Base-by-base conservation (phyloP, 371 early-diverging fungal species). In the Mortierella sp. region DNA sequence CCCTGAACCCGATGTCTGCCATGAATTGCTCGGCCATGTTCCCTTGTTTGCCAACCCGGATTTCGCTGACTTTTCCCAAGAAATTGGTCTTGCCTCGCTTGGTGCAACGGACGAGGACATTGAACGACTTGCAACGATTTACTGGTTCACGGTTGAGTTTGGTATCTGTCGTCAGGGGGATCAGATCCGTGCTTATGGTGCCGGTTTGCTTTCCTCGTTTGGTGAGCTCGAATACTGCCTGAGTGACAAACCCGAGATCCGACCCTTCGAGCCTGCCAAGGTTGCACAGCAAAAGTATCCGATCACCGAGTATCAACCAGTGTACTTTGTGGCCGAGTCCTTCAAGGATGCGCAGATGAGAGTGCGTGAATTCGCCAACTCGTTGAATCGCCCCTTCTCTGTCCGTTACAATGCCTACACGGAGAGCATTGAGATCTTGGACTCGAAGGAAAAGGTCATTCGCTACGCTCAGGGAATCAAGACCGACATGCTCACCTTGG, bases 131-230 rank as follows among this genome's bases (percentile, higher is more conserved):
- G 92, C 97, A 1, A 95, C 96, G 52, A 94, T 96, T 54, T 95
- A 93, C 78, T 95, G 96, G 95, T 96, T 95, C 72, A 95, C 96
- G 19, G 95, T 96, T 2, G 97, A 97, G 80, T 97, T 96, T 84
- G 98, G 98, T 19, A 78, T 98, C 38, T 94, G 95, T 76, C 87
- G 90, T 56, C 93, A 98, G 80, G 91, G 87, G 16, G 87, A 84
- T 54, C 86, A 89, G 64, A 74, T 95, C 46, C 91, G 89, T 57
- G 97, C 98, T 16, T 98, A 90, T 78, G 98, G 98, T 51, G 97
- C 97, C 0, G 98, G 98, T 34, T 67, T 98, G 53, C 82, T 98
- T 64, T 94, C 95, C 56, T 95, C 95, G n/a, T 95, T 94, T 84
- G 98, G 97, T 71, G 98, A 98, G 83, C 83, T 98, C 31, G 96